Conservation (phyloP, 2,329 filamentous ascomycete species). For the Amylocarpus encephaloides region DNA sequence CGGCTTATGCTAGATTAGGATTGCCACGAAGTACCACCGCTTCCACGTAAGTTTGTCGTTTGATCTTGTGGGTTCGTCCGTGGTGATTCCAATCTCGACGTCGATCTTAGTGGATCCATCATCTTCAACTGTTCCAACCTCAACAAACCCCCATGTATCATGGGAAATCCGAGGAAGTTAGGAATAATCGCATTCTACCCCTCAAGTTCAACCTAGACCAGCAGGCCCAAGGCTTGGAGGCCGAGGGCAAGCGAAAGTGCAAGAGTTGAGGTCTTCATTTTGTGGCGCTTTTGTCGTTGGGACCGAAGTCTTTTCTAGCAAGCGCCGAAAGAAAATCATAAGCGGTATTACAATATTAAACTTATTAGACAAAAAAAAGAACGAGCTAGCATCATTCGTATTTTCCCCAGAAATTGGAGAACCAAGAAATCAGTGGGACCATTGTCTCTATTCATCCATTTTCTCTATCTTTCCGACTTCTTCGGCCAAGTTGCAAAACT, state of each 20-base stretch:
- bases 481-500: neutral
- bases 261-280: neutral
- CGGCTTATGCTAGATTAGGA: neutral
- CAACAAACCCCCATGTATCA: neutral
- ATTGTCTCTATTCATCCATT: neutral
- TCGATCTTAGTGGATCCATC: conserved; percentile 11
- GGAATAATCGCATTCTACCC: neutral
- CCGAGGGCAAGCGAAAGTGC: neutral
- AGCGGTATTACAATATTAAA: neutral
- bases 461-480: neutral
- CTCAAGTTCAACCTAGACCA: neutral
- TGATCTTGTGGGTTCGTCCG: conserved; percentile 6
- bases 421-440: neutral
- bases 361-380: no score
- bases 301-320: neutral
- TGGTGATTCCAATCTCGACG: conserved; percentile 13
- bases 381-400: neutral
- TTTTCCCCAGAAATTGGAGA: neutral
- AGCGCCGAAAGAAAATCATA: neutral
- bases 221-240: neutral
- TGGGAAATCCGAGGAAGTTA: neutral
- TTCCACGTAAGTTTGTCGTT: conserved; percentile 9
- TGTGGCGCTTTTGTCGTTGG: neutral
- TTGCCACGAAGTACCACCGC: conserved; percentile 4
- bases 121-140: conserved; percentile 22